Evolutionary conservation across 75 land plant genomes (phyloP).

Genomic region (Cunninghamia lanceolata): DNA sequence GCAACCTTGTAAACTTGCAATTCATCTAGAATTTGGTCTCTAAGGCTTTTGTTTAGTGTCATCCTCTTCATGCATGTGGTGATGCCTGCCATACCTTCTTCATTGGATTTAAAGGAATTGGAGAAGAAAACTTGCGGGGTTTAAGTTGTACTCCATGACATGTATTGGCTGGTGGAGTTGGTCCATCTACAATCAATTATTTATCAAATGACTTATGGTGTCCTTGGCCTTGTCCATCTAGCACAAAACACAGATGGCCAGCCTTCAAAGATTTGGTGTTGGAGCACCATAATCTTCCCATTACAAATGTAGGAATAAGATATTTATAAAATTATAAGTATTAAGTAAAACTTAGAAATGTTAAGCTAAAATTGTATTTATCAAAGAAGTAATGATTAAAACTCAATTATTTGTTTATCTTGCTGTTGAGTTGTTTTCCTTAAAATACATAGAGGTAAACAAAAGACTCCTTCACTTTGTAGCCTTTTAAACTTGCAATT

Average conservation of each 20-base stretch:
- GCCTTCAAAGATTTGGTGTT: no score
- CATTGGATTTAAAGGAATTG: neutral
- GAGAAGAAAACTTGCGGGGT: neutral
- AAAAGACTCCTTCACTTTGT: neutral
- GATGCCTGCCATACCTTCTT: neutral
- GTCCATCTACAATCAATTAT: neutral
- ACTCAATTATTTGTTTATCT: no score
- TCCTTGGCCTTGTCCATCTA: neutral
- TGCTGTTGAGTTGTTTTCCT: no score
- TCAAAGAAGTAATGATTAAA: neutral
- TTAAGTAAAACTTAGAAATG: no score
- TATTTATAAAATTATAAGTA: no score
- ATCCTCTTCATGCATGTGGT: neutral
- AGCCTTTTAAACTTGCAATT: neutral
- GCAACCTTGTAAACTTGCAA: neutral
- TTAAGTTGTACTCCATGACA: neutral
- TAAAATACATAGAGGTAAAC: neutral
- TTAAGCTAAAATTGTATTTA: neutral
- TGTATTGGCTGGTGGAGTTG: neutral
- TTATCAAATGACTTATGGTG: neutral
- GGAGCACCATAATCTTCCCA: no score
- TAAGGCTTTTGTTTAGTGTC: neutral
- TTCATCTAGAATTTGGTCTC: no score
- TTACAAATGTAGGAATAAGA: no score
- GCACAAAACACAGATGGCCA: no score